phyloP scores from a whole-genome alignment of 2,329 filamentous ascomycete species.

The Juglanconis sp. region DNA sequence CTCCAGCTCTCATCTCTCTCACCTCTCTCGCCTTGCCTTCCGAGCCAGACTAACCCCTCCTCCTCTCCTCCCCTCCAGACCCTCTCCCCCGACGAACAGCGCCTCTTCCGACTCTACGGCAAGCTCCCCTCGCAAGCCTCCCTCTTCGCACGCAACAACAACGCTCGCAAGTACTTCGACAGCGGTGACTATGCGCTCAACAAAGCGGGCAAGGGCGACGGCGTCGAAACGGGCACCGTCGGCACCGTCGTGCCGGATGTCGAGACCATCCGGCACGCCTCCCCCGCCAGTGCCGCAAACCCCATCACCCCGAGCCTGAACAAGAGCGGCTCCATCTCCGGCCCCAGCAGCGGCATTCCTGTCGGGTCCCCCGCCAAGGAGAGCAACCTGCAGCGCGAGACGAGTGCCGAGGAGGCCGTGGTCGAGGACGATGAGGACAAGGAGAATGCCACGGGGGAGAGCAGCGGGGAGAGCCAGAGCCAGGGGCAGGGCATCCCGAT shows the following conservation, averaged over 20 bases:
- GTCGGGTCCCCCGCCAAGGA: conserved; percentile 86
- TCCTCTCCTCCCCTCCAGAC: conserved; percentile 53
- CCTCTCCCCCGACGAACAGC: conserved; percentile 90
- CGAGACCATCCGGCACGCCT: conserved; percentile 89
- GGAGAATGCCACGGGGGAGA: conserved; percentile 29
- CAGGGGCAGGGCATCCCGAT: conserved; percentile 56
- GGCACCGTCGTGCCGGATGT: conserved; percentile 92
- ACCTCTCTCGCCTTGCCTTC: background rate
- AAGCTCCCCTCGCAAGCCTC: conserved; percentile 97
- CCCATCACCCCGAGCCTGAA: conserved; percentile 4
- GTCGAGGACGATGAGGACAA: conserved; percentile 41
- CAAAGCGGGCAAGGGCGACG: conserved; percentile 94
- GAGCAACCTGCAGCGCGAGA: conserved; percentile 81
- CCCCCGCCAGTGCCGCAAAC: conserved; percentile 42
- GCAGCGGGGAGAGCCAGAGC: background rate
- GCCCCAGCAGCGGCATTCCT: conserved; percentile 43
- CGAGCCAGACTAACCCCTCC: background rate
- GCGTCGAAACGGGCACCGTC: conserved; percentile 88
- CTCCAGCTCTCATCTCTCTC: too few species aligned
- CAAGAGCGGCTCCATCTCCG: conserved; percentile 33
- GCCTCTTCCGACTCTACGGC: conserved; percentile 93
- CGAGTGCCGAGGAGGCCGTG: conserved; percentile 58
- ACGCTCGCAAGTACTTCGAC: conserved; percentile 93
- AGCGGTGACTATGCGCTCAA: conserved; percentile 94
- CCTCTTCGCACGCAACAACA: conserved; percentile 89